Base-by-base conservation (phyloP, 2,329 filamentous ascomycete genomes). In the Leptosphaerulina australis region DNA sequence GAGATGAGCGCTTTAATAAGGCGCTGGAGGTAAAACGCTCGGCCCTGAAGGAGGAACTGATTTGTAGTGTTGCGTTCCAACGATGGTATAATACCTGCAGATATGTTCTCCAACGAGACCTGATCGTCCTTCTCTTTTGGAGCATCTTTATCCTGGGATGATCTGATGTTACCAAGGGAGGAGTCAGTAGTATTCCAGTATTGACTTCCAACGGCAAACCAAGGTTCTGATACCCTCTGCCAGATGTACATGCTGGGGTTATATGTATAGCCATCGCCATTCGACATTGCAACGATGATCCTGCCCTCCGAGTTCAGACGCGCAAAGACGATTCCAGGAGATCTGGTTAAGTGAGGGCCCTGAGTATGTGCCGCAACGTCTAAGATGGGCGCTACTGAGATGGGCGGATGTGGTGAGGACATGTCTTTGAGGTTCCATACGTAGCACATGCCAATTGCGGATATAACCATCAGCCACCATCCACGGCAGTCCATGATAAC, bases 121-220 rank as follows among this genome's bases (percentile, higher is more conserved):
- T 77, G 68, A 44, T 81, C 75, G 7, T 77, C 75, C 44, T 77
- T 74, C 30, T 73, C 69, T 18, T 68, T 73, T 1, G 59, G 53
- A 6, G 56, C 50, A 9, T 47, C 50, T 18, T 64, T 63, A 25
- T 68, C 62, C 28, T 58, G 51, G 1, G 85, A 87, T 2, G 89
- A 85, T 58, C 91, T 86, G 28, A 96, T 75, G 40, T 91, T 89
- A 37, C 88, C 87, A 44, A 96, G 85, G 0, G 91, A 91, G 1
- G 91, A 91, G 66, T 97, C 94, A 44, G 91, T 96, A 0, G 91
- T 95, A 73, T 99, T 97, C 95, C 94, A 99, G 72, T 99, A 99
- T 70, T 99, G 94, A 62, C 90, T 96, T 14, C 92, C 92, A 0
- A 97, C 91, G 0, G 93, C 93, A 91, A 94, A 99, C 94, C 94